Conservation (phyloP, 768 basidiomycete genomes). For the Cystobasidium ongulense region DNA sequence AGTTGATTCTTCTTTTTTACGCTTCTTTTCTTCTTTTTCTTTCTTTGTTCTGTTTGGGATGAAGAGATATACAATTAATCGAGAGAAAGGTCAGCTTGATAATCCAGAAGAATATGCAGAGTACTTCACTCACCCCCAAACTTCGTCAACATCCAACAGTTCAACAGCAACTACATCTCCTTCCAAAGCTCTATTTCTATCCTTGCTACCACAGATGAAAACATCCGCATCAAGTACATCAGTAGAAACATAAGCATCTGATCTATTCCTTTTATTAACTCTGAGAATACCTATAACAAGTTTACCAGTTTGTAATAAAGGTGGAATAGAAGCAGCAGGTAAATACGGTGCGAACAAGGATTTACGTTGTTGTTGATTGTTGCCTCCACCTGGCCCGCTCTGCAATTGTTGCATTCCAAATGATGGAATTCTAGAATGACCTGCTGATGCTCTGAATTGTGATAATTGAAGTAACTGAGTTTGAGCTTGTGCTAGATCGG, state of each 20-base stretch:
- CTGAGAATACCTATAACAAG: conserved; percentile 92
- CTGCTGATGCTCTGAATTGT: conserved; percentile 57
- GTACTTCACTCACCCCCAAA: conserved; percentile 52
- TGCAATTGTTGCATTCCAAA: conserved; percentile 61
- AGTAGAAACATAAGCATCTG: conserved; percentile 96
- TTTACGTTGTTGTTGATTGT: conserved; percentile 86
- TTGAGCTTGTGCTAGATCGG: conserved; percentile 91
- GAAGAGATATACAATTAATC: conserved; percentile 38
- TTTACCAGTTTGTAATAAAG: conserved; percentile 91
- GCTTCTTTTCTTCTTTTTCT: conserved; percentile 99
- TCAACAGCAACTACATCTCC: conserved; percentile 98
- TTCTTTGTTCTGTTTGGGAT: conserved; percentile 64
- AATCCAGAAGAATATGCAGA: background rate
- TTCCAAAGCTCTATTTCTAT: conserved; percentile 94
- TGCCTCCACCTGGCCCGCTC: conserved; percentile 57
- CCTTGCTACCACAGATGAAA: conserved; percentile 83
- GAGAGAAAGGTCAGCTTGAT: background rate
- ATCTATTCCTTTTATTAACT: conserved; percentile 51
- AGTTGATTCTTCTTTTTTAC: conserved; percentile 98
- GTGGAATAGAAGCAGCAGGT: conserved; percentile 88
- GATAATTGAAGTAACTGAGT: conserved; percentile 92
- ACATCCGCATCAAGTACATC: conserved; percentile 98
- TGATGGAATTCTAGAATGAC: conserved; percentile 41
- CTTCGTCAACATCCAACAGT: conserved; percentile 93
- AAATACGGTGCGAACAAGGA: conserved; percentile 97